phyloP scores from a whole-genome alignment of 73 alveolate genomes.

The Paramecium bursaria region DNA sequence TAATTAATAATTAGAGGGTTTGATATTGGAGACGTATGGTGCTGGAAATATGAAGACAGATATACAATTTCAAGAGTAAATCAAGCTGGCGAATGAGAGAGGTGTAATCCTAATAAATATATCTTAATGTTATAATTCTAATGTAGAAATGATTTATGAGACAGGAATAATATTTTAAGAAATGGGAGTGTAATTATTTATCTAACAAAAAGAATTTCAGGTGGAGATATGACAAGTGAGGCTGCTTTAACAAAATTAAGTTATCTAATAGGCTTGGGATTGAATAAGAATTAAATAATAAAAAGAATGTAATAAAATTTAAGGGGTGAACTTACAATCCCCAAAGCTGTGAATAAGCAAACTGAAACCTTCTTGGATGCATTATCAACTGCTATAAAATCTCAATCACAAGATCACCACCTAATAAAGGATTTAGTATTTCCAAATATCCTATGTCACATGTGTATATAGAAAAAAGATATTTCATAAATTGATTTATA shows the following conservation, averaged over 20 bases:
- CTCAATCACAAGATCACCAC: constrained; percentile 11
- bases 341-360: constrained; percentile 14
- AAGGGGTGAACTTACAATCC: constrained; percentile 84
- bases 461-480: constrained; percentile 41
- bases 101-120: constrained; percentile 81
- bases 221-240: constrained; percentile 88
- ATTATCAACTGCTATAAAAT: constrained; percentile 48
- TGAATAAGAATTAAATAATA: constrained; percentile 67
- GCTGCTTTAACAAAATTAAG: constrained; percentile 78
- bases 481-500: background rate
- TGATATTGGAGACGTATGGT: constrained; percentile 86
- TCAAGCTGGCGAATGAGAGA: constrained; percentile 70
- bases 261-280: constrained; percentile 77
- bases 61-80: constrained; percentile 69
- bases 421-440: constrained; percentile 46
- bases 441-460: constrained; percentile 65
- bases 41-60: constrained; percentile 88
- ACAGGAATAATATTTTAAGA: constrained; percentile 73
- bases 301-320: constrained; percentile 63
- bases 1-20: constrained; percentile 67
- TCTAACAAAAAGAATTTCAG: constrained; percentile 73
- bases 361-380: constrained; percentile 59
- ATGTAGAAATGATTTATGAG: constrained; percentile 78
- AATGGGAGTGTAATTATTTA: constrained; percentile 43
- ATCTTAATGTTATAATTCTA: constrained; percentile 81